Percentiles rank a stretch among this genome's conserved stretches.
These are phyloP conservation scores for Bruguiera hainesii DNA, from an alignment of 441 rosid genomes.

Conservation along the genomic window DNA sequence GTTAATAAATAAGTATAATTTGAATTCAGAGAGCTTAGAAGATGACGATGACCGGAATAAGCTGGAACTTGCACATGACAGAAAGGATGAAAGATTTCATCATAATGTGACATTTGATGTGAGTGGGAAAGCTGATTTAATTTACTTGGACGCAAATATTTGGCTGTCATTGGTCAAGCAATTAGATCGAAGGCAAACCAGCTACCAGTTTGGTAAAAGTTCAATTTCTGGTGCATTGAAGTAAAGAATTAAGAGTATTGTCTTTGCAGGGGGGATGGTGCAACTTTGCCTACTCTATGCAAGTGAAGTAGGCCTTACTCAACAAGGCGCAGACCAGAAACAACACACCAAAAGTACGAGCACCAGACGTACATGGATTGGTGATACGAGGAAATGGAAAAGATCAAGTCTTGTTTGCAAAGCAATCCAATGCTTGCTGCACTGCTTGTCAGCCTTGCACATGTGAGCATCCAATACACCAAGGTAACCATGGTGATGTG, in stretches of 20 bases:
- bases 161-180: neutral
- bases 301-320: conserved; percentile 4
- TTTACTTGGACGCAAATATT: neutral
- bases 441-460: conserved; percentile 1
- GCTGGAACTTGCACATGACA: too few relatives aligned
- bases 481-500: neutral
- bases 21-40: too few relatives aligned
- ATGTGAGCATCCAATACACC: neutral
- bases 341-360: neutral
- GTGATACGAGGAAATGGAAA: neutral
- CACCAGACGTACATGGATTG: neutral
- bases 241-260: neutral
- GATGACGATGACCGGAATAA: too few relatives aligned
- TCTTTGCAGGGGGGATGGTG: neutral
- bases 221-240: too few relatives aligned
- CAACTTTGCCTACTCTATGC: neutral
- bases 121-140: neutral
- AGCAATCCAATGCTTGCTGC: conserved; percentile 19
- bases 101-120: too few relatives aligned
- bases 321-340: neutral
- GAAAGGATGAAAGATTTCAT: too few relatives aligned
- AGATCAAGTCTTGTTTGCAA: conserved; percentile 20
- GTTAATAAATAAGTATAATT: too few relatives aligned
- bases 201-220: neutral
- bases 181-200: neutral